Conservation (phyloP, 2,329 filamentous ascomycete genomes). For the Lizonia empirigonia region DNA sequence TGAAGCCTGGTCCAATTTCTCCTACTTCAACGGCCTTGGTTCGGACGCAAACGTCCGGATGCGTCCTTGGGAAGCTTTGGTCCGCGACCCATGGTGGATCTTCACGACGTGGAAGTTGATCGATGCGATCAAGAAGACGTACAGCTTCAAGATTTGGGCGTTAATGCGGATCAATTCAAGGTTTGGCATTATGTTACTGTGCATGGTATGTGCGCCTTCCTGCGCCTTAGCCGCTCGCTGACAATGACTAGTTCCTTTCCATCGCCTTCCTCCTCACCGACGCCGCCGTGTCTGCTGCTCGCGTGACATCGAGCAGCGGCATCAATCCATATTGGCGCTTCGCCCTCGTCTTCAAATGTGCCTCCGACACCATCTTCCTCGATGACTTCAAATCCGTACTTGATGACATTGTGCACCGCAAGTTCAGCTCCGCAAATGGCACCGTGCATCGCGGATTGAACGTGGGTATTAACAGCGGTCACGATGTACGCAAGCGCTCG, state of each 20-base stretch:
- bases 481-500: conserved; percentile 20
- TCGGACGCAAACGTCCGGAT: conserved; percentile 36
- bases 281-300: conserved; percentile 37
- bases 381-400: conserved; percentile 47
- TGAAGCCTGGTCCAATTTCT: conserved; percentile 45
- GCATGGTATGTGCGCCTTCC: conserved; percentile 31
- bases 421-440: conserved; percentile 29
- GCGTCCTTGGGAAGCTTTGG: conserved; percentile 41
- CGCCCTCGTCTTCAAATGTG: conserved; percentile 46
- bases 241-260: conserved; percentile 19
- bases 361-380: conserved; percentile 45
- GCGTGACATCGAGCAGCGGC: conserved; percentile 31
- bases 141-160: conserved; percentile 34
- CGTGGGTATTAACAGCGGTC: conserved; percentile 10
- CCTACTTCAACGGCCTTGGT: conserved; percentile 44
- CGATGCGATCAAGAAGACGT: conserved; percentile 41
- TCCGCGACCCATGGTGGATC: conserved; percentile 46
- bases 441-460: conserved; percentile 22
- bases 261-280: conserved; percentile 43
- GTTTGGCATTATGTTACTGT: conserved; percentile 43
- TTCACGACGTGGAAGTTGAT: conserved; percentile 45
- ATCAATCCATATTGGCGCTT: conserved; percentile 47
- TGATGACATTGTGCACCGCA: conserved; percentile 38
- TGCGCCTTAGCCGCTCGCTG: not conserved
- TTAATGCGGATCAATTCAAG: conserved; percentile 37